These are phyloP conservation scores for Fusarium odoratissimum DNA, from an alignment of 2,329 filamentous ascomycete species.

Conservation along the genomic window DNA sequence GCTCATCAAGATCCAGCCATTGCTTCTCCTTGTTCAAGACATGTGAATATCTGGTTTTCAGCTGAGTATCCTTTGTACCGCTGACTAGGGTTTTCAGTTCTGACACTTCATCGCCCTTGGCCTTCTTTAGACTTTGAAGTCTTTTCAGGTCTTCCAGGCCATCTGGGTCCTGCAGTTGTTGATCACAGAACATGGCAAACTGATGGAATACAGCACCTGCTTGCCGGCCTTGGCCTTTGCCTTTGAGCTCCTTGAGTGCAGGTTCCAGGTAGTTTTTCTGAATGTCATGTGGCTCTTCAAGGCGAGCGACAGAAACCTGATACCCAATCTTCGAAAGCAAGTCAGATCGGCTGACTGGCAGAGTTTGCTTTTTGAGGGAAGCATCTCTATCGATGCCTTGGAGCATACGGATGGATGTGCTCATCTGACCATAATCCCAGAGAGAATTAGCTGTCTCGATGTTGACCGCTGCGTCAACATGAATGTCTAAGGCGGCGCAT, in stretches of 20 bases:
- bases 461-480: constrained; percentile 80
- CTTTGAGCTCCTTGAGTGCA: constrained; percentile 83
- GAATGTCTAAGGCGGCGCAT: constrained; percentile 77
- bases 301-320: constrained; percentile 86
- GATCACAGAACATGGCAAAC: constrained; percentile 94
- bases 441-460: constrained; percentile 89
- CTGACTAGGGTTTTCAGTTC: constrained; percentile 74
- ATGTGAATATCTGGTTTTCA: constrained; percentile 66
- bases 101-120: constrained; percentile 82
- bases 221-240: constrained; percentile 73
- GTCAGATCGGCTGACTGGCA: constrained; percentile 79
- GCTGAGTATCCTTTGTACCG: constrained; percentile 62
- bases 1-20: constrained; percentile 91
- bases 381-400: constrained; percentile 73
- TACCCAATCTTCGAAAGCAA: constrained; percentile 89
- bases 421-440: constrained; percentile 94
- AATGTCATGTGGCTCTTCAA: constrained; percentile 92
- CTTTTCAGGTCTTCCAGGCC: constrained; percentile 85
- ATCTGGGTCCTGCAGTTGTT: constrained; percentile 89
- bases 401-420: constrained; percentile 88
- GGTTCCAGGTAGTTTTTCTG: constrained; percentile 87
- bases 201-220: constrained; percentile 93
- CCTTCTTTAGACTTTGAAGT: constrained; percentile 80
- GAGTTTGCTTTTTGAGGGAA: constrained; percentile 74
- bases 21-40: constrained; percentile 79